phyloP scores from a whole-genome alignment of 1,284 basidiomycete genomes.

The Tilletiaria anomala region DNA sequence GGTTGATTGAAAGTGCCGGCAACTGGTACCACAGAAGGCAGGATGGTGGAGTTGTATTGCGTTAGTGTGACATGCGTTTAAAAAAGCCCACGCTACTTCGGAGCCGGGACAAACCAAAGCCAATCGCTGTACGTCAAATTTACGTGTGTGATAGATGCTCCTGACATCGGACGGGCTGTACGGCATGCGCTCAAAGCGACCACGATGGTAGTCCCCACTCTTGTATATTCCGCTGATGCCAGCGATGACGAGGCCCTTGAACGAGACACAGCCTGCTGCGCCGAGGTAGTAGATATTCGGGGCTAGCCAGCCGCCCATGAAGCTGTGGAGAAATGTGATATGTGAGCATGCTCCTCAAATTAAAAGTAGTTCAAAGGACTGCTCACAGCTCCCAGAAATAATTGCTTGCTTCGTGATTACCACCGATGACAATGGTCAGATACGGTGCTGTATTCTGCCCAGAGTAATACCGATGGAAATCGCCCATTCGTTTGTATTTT shows the following conservation, averaged over 20 bases:
- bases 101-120: conserved; percentile 49
- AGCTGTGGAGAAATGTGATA: conserved; percentile 5
- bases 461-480: conserved; percentile 61
- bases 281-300: conserved; percentile 96
- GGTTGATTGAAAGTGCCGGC: too few relatives aligned
- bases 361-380: too few relatives aligned
- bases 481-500: conserved; percentile 72
- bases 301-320: conserved; percentile 52
- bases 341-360: not conserved
- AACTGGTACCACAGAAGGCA: conserved; percentile 10
- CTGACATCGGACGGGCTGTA: conserved; percentile 55
- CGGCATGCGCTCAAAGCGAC: conserved; percentile 50
- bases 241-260: conserved; percentile 64
- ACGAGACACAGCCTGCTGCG: conserved; percentile 70
- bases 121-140: conserved; percentile 66
- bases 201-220: conserved; percentile 53
- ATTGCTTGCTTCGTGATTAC: conserved; percentile 94
- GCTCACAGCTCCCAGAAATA: conserved; percentile 89
- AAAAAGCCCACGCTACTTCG: not conserved
- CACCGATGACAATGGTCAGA: conserved; percentile 85
- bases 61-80: not conserved
- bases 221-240: conserved; percentile 92
- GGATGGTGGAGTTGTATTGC: not conserved
- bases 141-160: conserved; percentile 79
- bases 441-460: conserved; percentile 67